Conservation (phyloP, 108 stramenopile species). For the Discostella stelligeroides region DNA sequence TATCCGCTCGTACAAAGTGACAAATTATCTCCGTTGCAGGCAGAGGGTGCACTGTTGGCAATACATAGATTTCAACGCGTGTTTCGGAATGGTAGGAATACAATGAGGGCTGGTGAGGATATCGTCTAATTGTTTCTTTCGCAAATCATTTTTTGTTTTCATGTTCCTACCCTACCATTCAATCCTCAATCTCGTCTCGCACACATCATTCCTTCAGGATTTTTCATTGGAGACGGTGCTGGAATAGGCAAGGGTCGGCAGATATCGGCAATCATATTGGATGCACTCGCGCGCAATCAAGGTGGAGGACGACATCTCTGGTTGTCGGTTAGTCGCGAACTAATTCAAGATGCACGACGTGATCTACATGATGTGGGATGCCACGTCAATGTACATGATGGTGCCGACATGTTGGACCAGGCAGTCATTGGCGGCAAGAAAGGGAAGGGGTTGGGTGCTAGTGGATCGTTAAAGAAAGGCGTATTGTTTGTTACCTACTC, state of each 20-base stretch:
- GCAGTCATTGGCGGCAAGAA: conserved; percentile 10
- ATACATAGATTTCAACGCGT: conserved; percentile 52
- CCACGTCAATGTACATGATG: conserved; percentile 53
- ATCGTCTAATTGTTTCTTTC: background rate
- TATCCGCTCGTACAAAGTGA: conserved; percentile 27
- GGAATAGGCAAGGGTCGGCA: conserved; percentile 86
- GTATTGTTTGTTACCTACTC: conserved; percentile 56
- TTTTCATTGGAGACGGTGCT: conserved; percentile 89
- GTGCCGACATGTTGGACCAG: conserved; percentile 27
- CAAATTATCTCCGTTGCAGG: conserved; percentile 59
- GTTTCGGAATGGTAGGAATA: conserved; percentile 17
- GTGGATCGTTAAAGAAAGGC: conserved; percentile 18
- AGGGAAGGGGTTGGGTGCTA: conserved; percentile 28
- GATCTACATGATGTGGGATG: conserved; percentile 60
- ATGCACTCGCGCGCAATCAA: conserved; percentile 47
- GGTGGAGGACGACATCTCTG: conserved; percentile 61
- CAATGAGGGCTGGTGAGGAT: conserved; percentile 17
- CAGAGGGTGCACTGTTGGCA: conserved; percentile 61
- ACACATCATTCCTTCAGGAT: conserved; percentile 39
- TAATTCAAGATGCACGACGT: conserved; percentile 61
- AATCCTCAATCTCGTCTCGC: background rate
- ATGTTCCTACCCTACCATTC: background rate
- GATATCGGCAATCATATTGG: conserved; percentile 58
- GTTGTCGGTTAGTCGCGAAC: conserved; percentile 60
- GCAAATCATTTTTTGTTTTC: background rate